Evolutionary conservation across 257 asterid genomes (phyloP).

Genomic region (Solanum gracilifrons): DNA sequence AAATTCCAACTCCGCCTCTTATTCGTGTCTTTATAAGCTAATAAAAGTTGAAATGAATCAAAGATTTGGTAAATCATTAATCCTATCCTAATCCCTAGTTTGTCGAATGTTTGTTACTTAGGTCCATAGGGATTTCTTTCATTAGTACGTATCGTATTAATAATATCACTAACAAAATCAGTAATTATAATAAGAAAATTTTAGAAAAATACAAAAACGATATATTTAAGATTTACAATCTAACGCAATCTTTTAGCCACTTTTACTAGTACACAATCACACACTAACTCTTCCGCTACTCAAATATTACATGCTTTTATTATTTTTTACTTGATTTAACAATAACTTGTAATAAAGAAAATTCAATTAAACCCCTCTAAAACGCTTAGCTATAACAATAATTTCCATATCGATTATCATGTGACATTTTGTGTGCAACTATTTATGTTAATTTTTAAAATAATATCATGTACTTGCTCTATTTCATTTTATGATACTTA

Average conservation of each 20-base stretch:
- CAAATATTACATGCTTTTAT: neutral
- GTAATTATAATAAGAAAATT: neutral
- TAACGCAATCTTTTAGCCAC: neutral
- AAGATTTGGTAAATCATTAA: neutral
- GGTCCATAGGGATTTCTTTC: neutral
- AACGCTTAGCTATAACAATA: neutral
- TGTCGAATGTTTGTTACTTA: neutral
- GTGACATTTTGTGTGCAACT: neutral
- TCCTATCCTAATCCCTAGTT: neutral
- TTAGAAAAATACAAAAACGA: neutral
- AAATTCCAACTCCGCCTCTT: neutral
- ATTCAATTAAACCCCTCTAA: neutral
- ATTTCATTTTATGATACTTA: neutral
- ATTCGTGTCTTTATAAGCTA: neutral
- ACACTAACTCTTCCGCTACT: neutral
- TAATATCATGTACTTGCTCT: too few species aligned
- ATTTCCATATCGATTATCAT: too few species aligned
- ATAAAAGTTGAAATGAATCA: neutral
- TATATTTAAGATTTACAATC: neutral
- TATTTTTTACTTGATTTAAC: neutral
- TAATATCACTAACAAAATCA: neutral
- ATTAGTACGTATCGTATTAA: neutral
- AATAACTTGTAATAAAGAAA: neutral
- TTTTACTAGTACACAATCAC: neutral
- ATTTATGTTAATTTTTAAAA: neutral